phyloP scores from a whole-genome alignment of 192 early-diverging fungal species.

The Anaeromyces robustus region DNA sequence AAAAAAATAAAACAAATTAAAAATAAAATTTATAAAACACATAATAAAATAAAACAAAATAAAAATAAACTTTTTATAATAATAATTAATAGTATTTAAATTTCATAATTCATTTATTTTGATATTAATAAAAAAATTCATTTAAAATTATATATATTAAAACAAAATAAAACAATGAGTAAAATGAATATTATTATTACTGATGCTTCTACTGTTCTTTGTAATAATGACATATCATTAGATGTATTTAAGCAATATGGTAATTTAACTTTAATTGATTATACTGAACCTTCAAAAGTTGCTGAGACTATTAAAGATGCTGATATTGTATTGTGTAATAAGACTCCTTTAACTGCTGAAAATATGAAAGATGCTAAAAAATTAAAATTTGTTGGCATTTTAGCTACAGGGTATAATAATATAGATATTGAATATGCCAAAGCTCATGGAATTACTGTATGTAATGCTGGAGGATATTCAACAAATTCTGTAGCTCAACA shows the following conservation, averaged over 20 bases:
- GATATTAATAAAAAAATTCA: no score
- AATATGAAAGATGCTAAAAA: not conserved
- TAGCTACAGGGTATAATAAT: not conserved
- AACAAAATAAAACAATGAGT: not conserved
- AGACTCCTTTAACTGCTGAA: not conserved
- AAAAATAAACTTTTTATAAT: no score
- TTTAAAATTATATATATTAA: no score
- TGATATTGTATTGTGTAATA: not conserved
- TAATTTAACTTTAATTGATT: not conserved
- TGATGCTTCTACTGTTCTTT: not conserved
- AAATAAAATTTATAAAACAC: no score
- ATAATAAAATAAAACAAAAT: no score
- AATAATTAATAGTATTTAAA: no score
- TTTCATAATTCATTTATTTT: no score
- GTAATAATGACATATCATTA: not conserved
- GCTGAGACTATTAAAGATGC: not conserved
- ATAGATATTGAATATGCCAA: not conserved
- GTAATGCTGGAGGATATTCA: not conserved
- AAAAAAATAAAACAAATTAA: no score
- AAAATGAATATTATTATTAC: not conserved
- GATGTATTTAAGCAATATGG: not conserved
- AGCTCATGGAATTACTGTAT: not conserved
- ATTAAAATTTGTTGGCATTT: not conserved
- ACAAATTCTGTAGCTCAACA: not conserved
- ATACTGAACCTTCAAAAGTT: not conserved